A percentile compares a stretch with the other conserved stretches of the same genome.
Conservation (phyloP, 2,329 filamentous ascomycete genomes). For the Mariannaea sp. region DNA sequence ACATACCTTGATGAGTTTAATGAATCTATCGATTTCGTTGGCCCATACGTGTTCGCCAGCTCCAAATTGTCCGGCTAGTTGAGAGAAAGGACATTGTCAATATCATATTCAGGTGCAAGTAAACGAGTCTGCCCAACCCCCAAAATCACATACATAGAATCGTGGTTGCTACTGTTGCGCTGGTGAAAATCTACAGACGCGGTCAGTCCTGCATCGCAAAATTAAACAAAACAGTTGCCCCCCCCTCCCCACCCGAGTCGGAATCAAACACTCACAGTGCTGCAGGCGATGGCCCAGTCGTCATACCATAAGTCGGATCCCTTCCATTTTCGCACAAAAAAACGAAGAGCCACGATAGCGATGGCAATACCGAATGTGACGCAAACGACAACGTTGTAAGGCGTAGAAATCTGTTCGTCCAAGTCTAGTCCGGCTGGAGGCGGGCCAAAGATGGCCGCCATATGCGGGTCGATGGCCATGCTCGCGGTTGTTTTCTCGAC, state of each 20-base stretch:
- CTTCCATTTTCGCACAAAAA: constrained; percentile 13
- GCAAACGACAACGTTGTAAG: constrained; percentile 19
- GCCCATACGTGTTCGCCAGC: constrained; percentile 21
- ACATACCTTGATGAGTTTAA: constrained; percentile 18
- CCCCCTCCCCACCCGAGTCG: too few species aligned
- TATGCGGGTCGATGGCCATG: constrained; percentile 12
- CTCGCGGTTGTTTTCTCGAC: background rate
- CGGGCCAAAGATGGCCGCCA: constrained; percentile 14
- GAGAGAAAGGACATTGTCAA: too few species aligned
- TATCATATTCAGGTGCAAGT: background rate
- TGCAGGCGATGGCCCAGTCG: constrained; percentile 16
- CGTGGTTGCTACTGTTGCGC: constrained; percentile 14
- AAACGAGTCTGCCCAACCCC: background rate
- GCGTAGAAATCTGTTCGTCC: constrained; percentile 4
- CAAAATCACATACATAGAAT: constrained; percentile 12
- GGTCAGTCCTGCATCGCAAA: background rate
- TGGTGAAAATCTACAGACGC: background rate
- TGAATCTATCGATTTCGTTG: constrained; percentile 10
- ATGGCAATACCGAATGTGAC: constrained; percentile 10
- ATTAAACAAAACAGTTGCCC: too few species aligned
- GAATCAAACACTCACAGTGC: constrained; percentile 7
- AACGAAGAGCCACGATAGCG: constrained; percentile 8
- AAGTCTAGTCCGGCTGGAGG: constrained; percentile 14
- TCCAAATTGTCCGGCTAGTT: constrained; percentile 15
- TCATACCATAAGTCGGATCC: constrained; percentile 15